Evolutionary conservation across 306 rosid species (phyloP).

Genomic region (Glycyrrhiza uralensis): DNA sequence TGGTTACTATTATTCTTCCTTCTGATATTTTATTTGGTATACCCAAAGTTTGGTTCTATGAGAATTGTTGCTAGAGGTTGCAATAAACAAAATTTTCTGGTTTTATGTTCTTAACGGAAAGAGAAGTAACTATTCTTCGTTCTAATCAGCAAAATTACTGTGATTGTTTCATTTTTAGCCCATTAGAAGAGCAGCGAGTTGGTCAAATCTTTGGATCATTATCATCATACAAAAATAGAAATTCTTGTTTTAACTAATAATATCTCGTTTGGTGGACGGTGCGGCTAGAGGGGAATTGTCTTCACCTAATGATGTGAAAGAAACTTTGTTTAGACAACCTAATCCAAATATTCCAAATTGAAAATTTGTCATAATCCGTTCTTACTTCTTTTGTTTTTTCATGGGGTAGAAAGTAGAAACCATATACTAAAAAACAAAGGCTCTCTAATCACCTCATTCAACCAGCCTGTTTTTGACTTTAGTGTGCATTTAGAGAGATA

Average conservation of each 20-base stretch:
- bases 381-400: too few relatives aligned
- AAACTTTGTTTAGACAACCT: background rate
- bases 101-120: background rate
- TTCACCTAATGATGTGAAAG: background rate
- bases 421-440: too few relatives aligned
- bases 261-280: constrained; percentile 7
- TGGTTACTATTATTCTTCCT: background rate
- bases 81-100: background rate
- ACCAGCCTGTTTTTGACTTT: too few relatives aligned
- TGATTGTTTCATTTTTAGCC: background rate
- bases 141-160: background rate
- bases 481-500: too few relatives aligned
- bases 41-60: background rate
- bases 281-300: constrained; percentile 11
- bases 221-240: background rate
- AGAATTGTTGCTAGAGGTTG: background rate
- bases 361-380: background rate
- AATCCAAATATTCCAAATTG: background rate
- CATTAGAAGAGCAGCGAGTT: background rate
- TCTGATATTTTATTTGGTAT: background rate
- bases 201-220: constrained; percentile 11
- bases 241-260: background rate
- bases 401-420: too few relatives aligned
- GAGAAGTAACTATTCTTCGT: background rate
- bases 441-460: too few relatives aligned